These are phyloP conservation scores for Trichothecium sympodiale DNA, from an alignment of 2,329 filamentous ascomycete species.

Conservation along the genomic window DNA sequence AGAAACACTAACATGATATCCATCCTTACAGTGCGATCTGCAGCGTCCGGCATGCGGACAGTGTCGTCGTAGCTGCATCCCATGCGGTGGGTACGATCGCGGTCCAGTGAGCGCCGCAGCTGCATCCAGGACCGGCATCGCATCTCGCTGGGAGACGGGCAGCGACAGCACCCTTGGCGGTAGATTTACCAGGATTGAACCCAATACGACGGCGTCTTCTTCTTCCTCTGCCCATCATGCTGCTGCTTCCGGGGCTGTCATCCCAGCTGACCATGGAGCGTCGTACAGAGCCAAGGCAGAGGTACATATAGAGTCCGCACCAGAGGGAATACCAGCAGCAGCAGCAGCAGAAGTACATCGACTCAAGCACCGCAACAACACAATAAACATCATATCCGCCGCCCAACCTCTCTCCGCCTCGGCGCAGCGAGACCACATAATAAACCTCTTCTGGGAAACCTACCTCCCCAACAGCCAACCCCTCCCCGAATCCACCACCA, in stretches of 20 bases:
- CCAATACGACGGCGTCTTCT: not conserved
- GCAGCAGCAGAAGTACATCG: not conserved
- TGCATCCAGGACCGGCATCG: too few relatives aligned
- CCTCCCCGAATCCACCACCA: not conserved
- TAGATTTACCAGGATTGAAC: too few relatives aligned
- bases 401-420: not conserved
- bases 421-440: not conserved
- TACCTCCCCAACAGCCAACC: conserved; percentile 6
- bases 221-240: not conserved
- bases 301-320: too few relatives aligned
- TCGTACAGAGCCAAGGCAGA: too few relatives aligned
- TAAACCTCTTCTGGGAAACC: conserved; percentile 5
- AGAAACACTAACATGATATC: not conserved
- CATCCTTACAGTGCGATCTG: conserved; percentile 1
- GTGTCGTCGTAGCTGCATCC: conserved; percentile 3
- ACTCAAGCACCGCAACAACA: not conserved
- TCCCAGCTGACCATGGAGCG: too few relatives aligned
- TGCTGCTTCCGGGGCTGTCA: not conserved
- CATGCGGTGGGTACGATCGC: conserved; percentile 2
- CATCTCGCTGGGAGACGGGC: too few relatives aligned
- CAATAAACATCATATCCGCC: not conserved
- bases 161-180: too few relatives aligned
- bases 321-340: not conserved
- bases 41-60: conserved; percentile 3
- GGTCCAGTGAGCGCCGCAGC: not conserved